Evolutionary conservation across 108 stramenopile species (phyloP), one percentile per base, ranked within the genome.

Genomic region (Seminavis robusta): DNA sequence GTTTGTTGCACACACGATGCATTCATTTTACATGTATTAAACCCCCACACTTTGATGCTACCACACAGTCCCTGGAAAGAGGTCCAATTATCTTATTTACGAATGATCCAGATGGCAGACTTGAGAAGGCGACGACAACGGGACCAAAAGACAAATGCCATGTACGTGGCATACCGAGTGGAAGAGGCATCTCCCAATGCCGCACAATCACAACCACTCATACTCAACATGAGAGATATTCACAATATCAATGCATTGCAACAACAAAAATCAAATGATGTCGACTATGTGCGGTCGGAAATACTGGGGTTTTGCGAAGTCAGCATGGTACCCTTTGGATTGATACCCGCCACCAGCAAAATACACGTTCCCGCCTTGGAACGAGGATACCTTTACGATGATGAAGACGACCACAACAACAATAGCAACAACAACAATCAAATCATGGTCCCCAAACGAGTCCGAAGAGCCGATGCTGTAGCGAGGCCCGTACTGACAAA

Each of bases 231-330:
- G 63, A 36, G 43, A 48, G 10, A 65, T 60, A 55, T 67, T n/a
- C 61, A 73, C 49, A 56, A 67, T 49, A 20, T 69, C 11, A 31
- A 43, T 27, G 20, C 28, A 44, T 11, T 33, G 47, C n/a, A 33
- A 33, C 15, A 37, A 26, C 13, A 24, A 54, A 9, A 64, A 71
- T 31, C 59, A 45, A 27, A 0, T 0, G 41, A 54, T 19, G 26
- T 21, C 13, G 67, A 61, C 21, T 86, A 65, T 25, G 59, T 77
- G 5, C 48, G 60, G n/a, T 86, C 84, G 23, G 84, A 91, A 27
- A 53, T 91, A 1, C 50, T 91, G 15, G 90, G 86, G 0, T 91
- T 87, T 62, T 72, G 73, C 20, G 90, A 91, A 56, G 76, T 91
- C 27, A 76, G 72, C 15, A 67, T 75, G 53, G 69, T 71, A 56